Evolutionary conservation across 2,329 filamentous ascomycete species (phyloP).

Genomic region (Thielaviopsis ethacetica): DNA sequence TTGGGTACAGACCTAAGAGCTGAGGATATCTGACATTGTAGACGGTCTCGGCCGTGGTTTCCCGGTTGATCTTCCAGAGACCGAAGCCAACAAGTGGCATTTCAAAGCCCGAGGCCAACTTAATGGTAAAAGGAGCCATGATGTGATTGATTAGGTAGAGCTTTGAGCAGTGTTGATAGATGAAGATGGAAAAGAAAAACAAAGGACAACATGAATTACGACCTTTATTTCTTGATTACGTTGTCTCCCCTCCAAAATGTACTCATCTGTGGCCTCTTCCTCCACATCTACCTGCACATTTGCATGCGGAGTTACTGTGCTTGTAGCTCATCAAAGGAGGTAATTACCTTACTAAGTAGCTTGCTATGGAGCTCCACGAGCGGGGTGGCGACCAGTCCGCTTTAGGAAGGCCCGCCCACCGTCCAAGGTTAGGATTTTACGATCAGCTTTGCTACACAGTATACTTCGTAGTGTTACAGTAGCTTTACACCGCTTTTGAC

Average conservation of each 20-base stretch:
- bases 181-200: not conserved
- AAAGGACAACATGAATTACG: constrained; percentile 11
- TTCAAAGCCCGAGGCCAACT: constrained; percentile 47
- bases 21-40: constrained; percentile 35
- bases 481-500: no score
- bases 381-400: no score
- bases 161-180: constrained; percentile 30
- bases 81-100: constrained; percentile 67
- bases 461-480: no score
- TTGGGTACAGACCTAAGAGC: not conserved
- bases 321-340: no score
- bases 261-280: constrained; percentile 29
- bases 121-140: constrained; percentile 24
- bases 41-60: constrained; percentile 55
- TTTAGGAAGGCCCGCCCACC: no score
- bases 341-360: no score
- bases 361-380: no score
- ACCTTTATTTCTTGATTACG: constrained; percentile 25
- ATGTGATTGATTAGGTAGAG: constrained; percentile 18
- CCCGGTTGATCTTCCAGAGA: constrained; percentile 70
- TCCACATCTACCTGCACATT: no score
- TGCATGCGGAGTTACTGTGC: no score
- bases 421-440: no score
- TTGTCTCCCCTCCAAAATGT: constrained; percentile 34
- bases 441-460: no score